Conservation (phyloP, 2,329 filamentous ascomycete species). For the Magnaporthiopsis incrustans region DNA sequence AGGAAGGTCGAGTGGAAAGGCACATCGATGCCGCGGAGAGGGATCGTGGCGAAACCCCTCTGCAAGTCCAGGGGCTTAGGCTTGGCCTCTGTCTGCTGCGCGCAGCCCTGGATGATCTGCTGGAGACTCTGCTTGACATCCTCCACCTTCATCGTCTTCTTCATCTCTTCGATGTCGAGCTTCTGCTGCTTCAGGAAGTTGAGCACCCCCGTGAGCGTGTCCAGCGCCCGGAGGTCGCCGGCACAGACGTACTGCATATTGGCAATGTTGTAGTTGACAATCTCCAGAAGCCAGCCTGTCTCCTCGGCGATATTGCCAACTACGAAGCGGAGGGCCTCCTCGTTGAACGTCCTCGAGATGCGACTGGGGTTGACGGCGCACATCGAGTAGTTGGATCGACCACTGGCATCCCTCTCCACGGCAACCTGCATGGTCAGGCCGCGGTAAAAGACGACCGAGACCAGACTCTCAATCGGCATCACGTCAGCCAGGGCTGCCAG, state of each 20-base stretch:
- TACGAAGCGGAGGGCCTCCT: conserved; percentile 92
- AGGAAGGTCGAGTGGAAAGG: conserved; percentile 99
- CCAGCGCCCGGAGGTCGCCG: conserved; percentile 62
- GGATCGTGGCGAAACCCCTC: conserved; percentile 94
- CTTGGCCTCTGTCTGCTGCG: conserved; percentile 81
- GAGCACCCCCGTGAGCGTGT: conserved; percentile 69
- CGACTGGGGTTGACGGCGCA: conserved; percentile 97
- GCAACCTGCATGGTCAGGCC: conserved; percentile 99
- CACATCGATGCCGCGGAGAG: conserved; percentile 93
- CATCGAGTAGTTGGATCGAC: conserved; percentile 98
- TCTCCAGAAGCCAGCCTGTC: conserved; percentile 92
- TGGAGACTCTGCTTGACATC: conserved; percentile 85
- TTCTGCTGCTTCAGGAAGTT: conserved; percentile 97
- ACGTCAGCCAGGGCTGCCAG: conserved; percentile 93
- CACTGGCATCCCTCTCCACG: conserved; percentile 87
- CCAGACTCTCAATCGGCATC: conserved; percentile 98
- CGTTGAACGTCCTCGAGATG: conserved; percentile 98
- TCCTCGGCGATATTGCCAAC: conserved; percentile 91
- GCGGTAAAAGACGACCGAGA: conserved; percentile 98
- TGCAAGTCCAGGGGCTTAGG: conserved; percentile 81
- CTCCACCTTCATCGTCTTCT: conserved; percentile 77
- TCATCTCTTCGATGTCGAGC: conserved; percentile 91
- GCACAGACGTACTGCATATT: conserved; percentile 71
- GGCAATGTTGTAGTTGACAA: conserved; percentile 90
- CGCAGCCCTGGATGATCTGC: conserved; percentile 84